Evolutionary conservation across 805 yeast species (phyloP).

Genomic region (Metschnikowia shivogae): DNA sequence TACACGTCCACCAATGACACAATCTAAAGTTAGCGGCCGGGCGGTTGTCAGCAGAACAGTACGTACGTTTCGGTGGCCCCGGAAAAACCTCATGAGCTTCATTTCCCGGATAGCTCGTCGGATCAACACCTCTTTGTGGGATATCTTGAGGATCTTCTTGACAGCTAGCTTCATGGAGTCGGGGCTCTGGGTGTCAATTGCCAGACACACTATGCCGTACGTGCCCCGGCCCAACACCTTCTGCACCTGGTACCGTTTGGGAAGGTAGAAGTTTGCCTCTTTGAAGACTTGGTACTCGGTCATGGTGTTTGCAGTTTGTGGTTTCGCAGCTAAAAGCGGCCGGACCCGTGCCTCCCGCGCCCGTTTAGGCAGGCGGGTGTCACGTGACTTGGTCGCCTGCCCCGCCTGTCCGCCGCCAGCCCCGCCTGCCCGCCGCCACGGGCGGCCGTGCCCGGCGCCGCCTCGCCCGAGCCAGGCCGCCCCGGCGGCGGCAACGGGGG

Average conservation of each 20-base stretch:
- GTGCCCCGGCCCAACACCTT: slow-evolving; percentile 76
- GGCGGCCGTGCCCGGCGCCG: too few relatives aligned
- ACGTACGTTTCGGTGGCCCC: slow-evolving; percentile 73
- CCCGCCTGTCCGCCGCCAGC: too few relatives aligned
- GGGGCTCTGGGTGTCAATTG: slow-evolving; percentile 45
- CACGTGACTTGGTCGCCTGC: too few relatives aligned
- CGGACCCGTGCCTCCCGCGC: not conserved
- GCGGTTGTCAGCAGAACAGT: not conserved
- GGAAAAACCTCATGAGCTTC: slow-evolving; percentile 72
- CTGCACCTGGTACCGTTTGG: slow-evolving; percentile 54
- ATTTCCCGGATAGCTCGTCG: slow-evolving; percentile 83
- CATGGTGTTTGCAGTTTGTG: slow-evolving; percentile 6
- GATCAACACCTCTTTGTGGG: slow-evolving; percentile 59
- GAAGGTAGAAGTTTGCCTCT: slow-evolving; percentile 51
- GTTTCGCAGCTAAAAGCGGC: slow-evolving; percentile 1
- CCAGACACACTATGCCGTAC: slow-evolving; percentile 82
- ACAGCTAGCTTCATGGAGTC: slow-evolving; percentile 55
- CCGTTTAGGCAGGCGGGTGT: not conserved
- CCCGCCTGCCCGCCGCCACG: too few relatives aligned
- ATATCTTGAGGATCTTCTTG: slow-evolving; percentile 73
- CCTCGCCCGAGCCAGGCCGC: too few relatives aligned
- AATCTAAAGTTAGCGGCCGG: slow-evolving; percentile 39
- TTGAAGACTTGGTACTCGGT: slow-evolving; percentile 15
- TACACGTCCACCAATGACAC: slow-evolving; percentile 73
- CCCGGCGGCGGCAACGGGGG: not conserved